Evolutionary conservation across 2,329 filamentous ascomycete species (phyloP).

Genomic region (Botrytis deweyae): DNA sequence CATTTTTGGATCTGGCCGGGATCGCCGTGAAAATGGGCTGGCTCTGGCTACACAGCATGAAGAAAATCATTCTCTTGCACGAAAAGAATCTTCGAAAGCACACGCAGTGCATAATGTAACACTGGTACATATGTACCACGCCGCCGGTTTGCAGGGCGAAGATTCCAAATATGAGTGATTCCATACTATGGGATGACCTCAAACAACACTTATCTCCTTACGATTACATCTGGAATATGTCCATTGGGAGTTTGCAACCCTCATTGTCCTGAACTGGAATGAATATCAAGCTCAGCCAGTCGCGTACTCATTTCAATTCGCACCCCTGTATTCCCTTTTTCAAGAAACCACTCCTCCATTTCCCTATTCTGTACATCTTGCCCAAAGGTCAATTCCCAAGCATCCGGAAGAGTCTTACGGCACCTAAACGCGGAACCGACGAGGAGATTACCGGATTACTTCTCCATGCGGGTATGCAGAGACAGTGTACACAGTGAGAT

Average conservation of each 20-base stretch:
- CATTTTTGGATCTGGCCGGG: conserved; percentile 12
- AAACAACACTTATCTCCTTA: not conserved
- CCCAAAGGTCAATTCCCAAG: conserved; percentile 4
- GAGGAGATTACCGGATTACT: not conserved
- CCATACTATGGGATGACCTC: not conserved
- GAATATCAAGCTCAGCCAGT: not conserved
- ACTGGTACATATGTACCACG: conserved; percentile 3
- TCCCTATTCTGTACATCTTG: not conserved
- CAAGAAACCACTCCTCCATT: not conserved
- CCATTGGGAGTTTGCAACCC: not conserved
- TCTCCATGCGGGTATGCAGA: not conserved
- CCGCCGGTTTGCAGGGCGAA: not conserved
- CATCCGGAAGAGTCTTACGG: not conserved
- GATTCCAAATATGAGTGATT: conserved; percentile 1
- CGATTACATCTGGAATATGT: not conserved
- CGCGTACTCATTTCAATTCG: not conserved
- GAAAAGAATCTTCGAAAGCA: conserved; percentile 14
- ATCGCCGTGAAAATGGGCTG: conserved; percentile 14
- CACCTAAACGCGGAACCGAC: not conserved
- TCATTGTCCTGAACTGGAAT: not conserved
- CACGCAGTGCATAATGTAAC: not conserved
- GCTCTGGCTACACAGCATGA: conserved; percentile 8
- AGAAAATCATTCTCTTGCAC: conserved; percentile 11
- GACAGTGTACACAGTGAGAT: not conserved
- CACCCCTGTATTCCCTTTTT: not conserved